Percentiles rank a stretch among this genome's conserved stretches.
These are phyloP conservation scores for Closterium sp. DNA, from an alignment of 139 green algal species.

Conservation along the genomic window DNA sequence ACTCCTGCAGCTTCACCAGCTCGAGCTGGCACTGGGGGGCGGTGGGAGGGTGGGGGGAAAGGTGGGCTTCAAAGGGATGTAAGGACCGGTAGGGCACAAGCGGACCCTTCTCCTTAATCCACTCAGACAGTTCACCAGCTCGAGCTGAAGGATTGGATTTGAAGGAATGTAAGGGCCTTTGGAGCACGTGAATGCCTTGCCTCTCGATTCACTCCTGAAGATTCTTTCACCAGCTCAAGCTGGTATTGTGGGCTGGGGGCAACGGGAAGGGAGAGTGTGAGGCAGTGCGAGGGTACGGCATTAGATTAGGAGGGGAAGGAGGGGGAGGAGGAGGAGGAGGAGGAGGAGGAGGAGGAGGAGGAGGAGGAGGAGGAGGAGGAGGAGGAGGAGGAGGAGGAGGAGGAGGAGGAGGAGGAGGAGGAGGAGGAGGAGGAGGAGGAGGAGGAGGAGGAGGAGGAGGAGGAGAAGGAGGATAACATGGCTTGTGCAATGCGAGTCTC, in stretches of 20 bases:
- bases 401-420: conserved; percentile 1
- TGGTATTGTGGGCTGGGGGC: no score
- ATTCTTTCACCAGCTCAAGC: no score
- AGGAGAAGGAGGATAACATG: neutral
- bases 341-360: neutral
- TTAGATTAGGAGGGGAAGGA: neutral
- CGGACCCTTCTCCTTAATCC: neutral
- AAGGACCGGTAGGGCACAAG: no score
- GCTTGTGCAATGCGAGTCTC: neutral
- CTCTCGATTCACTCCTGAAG: no score
- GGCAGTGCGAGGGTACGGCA: no score
- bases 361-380: neutral
- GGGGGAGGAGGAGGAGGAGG: conserved; percentile 2
- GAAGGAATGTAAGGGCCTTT: no score
- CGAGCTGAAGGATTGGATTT: no score
- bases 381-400: neutral
- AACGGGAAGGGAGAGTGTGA: no score
- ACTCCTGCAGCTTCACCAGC: conserved; percentile 20
- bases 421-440: neutral
- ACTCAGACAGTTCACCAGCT: no score
- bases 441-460: conserved; percentile 1
- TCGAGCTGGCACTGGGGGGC: neutral
- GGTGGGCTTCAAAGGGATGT: neutral
- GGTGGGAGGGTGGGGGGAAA: neutral
- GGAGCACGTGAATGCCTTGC: no score